Evolutionary conservation across 306 rosid species (phyloP).

Genomic region (Fragaria iinumae): DNA sequence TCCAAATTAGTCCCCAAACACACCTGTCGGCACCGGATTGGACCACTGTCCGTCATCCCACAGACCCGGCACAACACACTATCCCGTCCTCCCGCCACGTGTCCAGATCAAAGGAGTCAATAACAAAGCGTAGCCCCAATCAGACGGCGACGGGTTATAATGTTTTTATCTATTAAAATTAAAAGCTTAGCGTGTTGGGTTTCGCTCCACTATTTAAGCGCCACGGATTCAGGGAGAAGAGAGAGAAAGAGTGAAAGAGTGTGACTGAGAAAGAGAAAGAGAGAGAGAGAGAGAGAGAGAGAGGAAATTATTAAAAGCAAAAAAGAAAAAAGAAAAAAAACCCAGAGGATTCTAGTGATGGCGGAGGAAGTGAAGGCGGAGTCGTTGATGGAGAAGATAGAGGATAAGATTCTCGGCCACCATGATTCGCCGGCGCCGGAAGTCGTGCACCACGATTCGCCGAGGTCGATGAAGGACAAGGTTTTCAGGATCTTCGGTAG

Average conservation of each 20-base stretch:
- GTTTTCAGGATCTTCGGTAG: constrained; percentile 80
- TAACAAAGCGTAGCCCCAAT: neutral
- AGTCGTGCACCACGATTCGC: constrained; percentile 21
- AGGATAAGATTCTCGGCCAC: constrained; percentile 68
- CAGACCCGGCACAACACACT: neutral
- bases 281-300: neutral
- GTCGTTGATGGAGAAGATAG: constrained; percentile 57
- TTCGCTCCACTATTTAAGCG: constrained; percentile 29
- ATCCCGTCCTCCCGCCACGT: neutral
- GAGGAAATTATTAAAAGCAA: neutral
- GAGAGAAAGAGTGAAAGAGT: neutral
- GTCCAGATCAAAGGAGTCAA: neutral
- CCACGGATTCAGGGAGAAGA: constrained; percentile 1
- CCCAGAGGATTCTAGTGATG: constrained; percentile 17
- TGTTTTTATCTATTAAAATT: neutral
- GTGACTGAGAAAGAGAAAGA: neutral
- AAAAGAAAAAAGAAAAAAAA: too few species aligned
- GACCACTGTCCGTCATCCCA: constrained; percentile 3
- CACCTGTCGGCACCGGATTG: constrained; percentile 1
- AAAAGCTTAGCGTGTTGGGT: neutral
- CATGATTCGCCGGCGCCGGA: constrained; percentile 55
- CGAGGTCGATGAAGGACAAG: constrained; percentile 47
- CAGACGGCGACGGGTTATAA: neutral
- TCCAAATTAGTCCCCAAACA: neutral
- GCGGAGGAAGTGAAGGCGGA: constrained; percentile 49